Conservation (phyloP, 768 basidiomycete genomes). For the Kwoniella sp. region DNA sequence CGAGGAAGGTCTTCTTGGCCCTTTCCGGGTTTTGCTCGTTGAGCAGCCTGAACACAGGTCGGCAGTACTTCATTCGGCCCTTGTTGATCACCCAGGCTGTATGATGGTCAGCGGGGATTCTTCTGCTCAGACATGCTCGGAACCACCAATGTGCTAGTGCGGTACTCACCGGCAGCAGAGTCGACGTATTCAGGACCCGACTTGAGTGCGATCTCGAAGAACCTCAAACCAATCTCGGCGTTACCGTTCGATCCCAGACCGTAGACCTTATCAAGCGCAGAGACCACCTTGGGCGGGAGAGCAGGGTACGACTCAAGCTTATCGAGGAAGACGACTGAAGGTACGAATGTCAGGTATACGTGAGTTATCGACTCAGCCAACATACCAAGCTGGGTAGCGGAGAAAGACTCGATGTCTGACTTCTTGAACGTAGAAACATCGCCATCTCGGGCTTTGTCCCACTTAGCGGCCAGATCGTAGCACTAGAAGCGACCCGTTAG, state of each 20-base stretch:
- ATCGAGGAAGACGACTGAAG: conserved; percentile 77
- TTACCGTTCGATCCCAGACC: conserved; percentile 60
- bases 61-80: conserved; percentile 50
- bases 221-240: conserved; percentile 71
- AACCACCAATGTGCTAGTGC: no score
- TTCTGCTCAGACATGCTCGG: no score
- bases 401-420: conserved; percentile 62
- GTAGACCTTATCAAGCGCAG: conserved; percentile 60
- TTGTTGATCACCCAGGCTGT: conserved; percentile 47
- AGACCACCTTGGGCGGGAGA: conserved; percentile 61
- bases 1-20: conserved; percentile 50
- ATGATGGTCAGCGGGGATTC: no score
- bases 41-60: conserved; percentile 48
- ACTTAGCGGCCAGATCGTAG: conserved; percentile 66
- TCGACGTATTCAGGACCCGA: conserved; percentile 47
- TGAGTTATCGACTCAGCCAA: conserved; percentile 3
- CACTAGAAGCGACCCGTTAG: conserved; percentile 28
- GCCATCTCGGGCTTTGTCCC: conserved; percentile 62
- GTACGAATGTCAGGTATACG: no score
- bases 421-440: conserved; percentile 58
- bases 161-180: conserved; percentile 46
- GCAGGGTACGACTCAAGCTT: conserved; percentile 62
- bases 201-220: conserved; percentile 66
- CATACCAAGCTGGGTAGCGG: conserved; percentile 71
- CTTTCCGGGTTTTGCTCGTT: conserved; percentile 45